Evolutionary conservation across 371 early-diverging fungal genomes (phyloP).

Genomic region (Mortierella sp.): DNA sequence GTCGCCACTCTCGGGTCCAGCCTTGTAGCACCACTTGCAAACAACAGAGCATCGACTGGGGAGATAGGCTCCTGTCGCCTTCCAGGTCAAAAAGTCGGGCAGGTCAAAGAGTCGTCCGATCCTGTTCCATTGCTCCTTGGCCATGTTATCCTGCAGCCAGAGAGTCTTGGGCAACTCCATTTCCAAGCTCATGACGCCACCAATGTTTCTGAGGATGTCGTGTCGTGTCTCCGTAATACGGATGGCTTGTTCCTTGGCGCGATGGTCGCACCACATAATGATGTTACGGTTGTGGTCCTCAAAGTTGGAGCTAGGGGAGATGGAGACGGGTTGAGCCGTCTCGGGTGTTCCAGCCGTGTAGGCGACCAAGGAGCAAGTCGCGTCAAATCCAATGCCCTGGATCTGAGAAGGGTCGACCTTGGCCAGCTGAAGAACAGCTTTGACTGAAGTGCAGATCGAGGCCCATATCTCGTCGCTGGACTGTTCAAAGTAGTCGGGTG

Average conservation of each 20-base stretch:
- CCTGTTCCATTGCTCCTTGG: constrained; percentile 61
- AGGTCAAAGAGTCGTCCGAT: constrained; percentile 79
- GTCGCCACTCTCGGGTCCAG: constrained; percentile 44
- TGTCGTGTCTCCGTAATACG: constrained; percentile 75
- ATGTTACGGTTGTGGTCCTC: constrained; percentile 67
- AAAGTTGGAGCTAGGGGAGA: constrained; percentile 62
- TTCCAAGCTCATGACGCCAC: constrained; percentile 78
- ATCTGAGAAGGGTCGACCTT: constrained; percentile 59
- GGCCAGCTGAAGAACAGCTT: constrained; percentile 59
- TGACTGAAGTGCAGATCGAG: constrained; percentile 65
- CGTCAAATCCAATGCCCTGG: constrained; percentile 83
- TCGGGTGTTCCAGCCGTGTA: constrained; percentile 60
- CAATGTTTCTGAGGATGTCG: constrained; percentile 71
- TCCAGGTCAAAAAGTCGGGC: constrained; percentile 79
- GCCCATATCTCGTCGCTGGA: constrained; percentile 81
- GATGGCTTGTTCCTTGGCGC: constrained; percentile 76
- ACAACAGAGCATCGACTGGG: constrained; percentile 77
- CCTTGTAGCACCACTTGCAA: constrained; percentile 81
- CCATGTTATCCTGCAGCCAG: constrained; percentile 77
- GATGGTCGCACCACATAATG: constrained; percentile 86
- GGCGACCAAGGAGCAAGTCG: constrained; percentile 81
- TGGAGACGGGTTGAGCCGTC: constrained; percentile 65
- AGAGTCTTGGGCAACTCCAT: constrained; percentile 85
- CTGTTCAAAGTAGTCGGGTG: constrained; percentile 75
- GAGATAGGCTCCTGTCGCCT: constrained; percentile 69